Percentiles rank a stretch among this genome's conserved stretches.
Conservation (phyloP, 371 early-diverging fungal genomes). For the Apophysomyces ossiformis region DNA sequence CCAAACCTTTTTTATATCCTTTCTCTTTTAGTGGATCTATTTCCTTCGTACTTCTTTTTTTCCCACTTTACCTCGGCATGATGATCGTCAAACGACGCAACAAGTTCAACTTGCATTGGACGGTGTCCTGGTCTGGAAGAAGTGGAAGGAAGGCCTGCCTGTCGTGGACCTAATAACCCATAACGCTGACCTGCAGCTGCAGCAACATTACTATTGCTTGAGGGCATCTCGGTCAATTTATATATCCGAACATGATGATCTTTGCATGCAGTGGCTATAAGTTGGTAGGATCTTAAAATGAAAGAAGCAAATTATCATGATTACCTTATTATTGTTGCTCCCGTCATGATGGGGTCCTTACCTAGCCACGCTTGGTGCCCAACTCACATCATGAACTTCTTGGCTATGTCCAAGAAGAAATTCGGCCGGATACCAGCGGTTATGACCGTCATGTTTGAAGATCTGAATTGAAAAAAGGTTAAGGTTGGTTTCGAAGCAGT, state of each 20-base stretch:
- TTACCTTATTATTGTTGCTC: neutral
- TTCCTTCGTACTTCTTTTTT: slow-evolving; percentile 18
- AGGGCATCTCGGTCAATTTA: slow-evolving; percentile 64
- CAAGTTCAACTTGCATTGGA: slow-evolving; percentile 56
- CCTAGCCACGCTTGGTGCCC: slow-evolving; percentile 90
- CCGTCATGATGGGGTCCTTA: slow-evolving; percentile 13
- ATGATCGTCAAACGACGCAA: slow-evolving; percentile 74
- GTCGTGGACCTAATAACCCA: slow-evolving; percentile 13
- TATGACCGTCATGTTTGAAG: slow-evolving; percentile 62
- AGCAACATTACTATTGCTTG: slow-evolving; percentile 17
- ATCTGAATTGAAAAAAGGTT: slow-evolving; percentile 37
- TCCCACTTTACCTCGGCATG: slow-evolving; percentile 61
- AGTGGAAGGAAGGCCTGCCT: slow-evolving; percentile 2
- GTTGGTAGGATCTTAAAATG: slow-evolving; percentile 71
- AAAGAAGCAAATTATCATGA: slow-evolving; percentile 5
- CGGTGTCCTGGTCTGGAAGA: slow-evolving; percentile 18
- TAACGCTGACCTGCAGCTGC: slow-evolving; percentile 20
- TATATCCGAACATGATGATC: slow-evolving; percentile 88
- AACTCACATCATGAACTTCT: slow-evolving; percentile 80
- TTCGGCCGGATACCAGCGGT: slow-evolving; percentile 73
- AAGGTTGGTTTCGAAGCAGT: neutral
- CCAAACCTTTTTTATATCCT: slow-evolving; percentile 66
- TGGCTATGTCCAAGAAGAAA: slow-evolving; percentile 70
- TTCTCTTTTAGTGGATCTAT: slow-evolving; percentile 15
- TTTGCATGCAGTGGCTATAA: slow-evolving; percentile 91